phyloP scores from a whole-genome alignment of 116 monocot genomes.

The Papilionanthe hybrid region DNA sequence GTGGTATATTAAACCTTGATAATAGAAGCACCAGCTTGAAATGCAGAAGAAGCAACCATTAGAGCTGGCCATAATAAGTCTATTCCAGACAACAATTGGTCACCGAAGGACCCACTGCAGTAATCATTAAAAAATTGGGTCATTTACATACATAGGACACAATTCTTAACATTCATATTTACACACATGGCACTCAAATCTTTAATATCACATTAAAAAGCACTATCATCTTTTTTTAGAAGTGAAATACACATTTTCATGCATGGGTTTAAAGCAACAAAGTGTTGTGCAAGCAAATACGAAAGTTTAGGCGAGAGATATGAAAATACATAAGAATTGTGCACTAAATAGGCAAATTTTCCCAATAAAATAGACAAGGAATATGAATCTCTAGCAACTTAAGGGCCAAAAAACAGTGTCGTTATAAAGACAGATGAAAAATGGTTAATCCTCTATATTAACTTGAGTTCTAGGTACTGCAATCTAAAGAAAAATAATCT shows the following conservation, averaged over 20 bases:
- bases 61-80: constrained; percentile 73
- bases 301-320: no score
- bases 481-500: not conserved
- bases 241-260: no score
- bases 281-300: no score
- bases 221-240: no score
- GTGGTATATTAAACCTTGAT: constrained; percentile 59
- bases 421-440: not conserved
- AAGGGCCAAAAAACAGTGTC: not conserved
- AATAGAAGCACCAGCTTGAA: constrained; percentile 95
- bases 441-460: not conserved
- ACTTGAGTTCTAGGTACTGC: not conserved
- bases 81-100: constrained; percentile 55
- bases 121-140: constrained; percentile 9
- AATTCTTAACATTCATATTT: no score
- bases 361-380: not conserved
- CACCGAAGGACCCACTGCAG: constrained; percentile 57
- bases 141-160: no score
- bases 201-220: no score
- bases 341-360: no score
- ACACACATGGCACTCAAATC: no score
- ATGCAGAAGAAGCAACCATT: constrained; percentile 86
- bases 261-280: no score
- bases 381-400: not conserved
- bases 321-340: no score